Conservation (phyloP, 1,284 basidiomycete genomes). For the Amylostereum chailletii region DNA sequence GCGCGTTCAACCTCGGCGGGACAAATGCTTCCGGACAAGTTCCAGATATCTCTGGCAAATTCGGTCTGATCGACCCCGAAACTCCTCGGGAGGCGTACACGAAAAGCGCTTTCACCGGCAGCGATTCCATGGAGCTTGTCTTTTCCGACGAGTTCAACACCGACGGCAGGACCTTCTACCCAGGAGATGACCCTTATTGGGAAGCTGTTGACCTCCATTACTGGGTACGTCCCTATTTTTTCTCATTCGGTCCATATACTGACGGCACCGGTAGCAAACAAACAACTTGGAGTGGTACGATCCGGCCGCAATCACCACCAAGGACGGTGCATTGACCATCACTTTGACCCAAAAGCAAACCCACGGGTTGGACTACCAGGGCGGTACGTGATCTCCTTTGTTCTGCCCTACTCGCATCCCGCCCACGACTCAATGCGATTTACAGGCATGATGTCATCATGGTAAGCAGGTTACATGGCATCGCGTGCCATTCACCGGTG, state of each 20-base stretch:
- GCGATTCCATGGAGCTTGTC: constrained; percentile 47
- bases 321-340: constrained; percentile 72
- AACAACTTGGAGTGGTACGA: constrained; percentile 52
- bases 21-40: constrained; percentile 31
- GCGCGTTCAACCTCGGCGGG: not conserved
- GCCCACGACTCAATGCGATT: too few species aligned
- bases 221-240: constrained; percentile 22
- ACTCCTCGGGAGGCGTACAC: constrained; percentile 38
- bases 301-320: constrained; percentile 75
- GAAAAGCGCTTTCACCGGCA: constrained; percentile 46
- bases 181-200: constrained; percentile 56
- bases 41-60: constrained; percentile 53
- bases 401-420: too few species aligned
- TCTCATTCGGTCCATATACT: not conserved
- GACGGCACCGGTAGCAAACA: constrained; percentile 20
- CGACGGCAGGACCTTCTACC: constrained; percentile 76
- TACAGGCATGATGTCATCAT: constrained; percentile 46
- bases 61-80: constrained; percentile 26
- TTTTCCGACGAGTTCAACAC: constrained; percentile 89
- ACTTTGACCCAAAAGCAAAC: constrained; percentile 58
- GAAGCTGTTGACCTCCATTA: constrained; percentile 66
- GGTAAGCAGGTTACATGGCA: too few species aligned
- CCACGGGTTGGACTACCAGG: constrained; percentile 71
- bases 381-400: constrained; percentile 27
- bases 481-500: too few species aligned